phyloP scores from a whole-genome alignment of 257 asterid genomes.

The Solanum tarijense region DNA sequence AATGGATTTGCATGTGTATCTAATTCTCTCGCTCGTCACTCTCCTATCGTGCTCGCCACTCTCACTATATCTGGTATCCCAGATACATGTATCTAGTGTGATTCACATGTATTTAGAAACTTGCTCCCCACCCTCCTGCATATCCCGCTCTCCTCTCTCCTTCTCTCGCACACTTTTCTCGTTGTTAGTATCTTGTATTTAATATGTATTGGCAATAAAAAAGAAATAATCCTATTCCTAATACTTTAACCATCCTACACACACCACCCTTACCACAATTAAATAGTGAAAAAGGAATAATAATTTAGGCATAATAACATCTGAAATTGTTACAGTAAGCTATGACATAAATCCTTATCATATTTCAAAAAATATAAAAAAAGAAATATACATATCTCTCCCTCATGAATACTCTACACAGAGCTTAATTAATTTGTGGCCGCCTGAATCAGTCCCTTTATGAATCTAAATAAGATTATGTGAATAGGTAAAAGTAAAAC shows the following conservation, averaged over 20 bases:
- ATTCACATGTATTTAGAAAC: too few relatives aligned
- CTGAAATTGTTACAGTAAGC: neutral
- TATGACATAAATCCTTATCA: neutral
- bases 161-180: neutral
- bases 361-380: fast-evolving
- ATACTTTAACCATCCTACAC: neutral
- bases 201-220: neutral
- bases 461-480: neutral
- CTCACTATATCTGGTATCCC: too few relatives aligned
- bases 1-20: too few relatives aligned
- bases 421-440: neutral
- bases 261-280: neutral
- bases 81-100: too few relatives aligned
- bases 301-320: neutral
- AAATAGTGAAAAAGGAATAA: neutral
- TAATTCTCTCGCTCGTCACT: neutral
- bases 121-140: too few relatives aligned
- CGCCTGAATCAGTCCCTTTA: neutral
- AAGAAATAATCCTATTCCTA: neutral
- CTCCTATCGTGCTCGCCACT: neutral
- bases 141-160: neutral
- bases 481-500: neutral
- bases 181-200: too few relatives aligned
- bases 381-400: neutral
- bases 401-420: neutral